Evolutionary conservation across 2,329 filamentous ascomycete species (phyloP).

Genomic region (Plenodomus biglobosus): DNA sequence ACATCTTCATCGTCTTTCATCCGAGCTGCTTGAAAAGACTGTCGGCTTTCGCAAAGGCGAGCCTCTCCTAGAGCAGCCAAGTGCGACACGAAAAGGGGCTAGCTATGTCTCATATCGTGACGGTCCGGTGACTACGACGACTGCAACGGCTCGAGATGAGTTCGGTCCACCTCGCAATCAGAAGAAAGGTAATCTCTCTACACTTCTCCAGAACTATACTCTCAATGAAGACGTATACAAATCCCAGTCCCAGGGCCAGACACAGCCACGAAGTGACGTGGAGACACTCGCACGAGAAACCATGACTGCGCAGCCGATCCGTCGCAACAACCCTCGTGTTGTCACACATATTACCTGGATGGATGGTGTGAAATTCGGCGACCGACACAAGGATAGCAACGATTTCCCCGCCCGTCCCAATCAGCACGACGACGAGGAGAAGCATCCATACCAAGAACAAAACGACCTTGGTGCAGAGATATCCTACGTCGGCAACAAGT

Average conservation of each 20-base stretch:
- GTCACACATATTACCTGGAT: conserved; percentile 65
- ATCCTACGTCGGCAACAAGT: conserved; percentile 61
- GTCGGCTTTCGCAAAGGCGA: conserved; percentile 75
- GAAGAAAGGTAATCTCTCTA: conserved; percentile 29
- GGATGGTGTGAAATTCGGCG: conserved; percentile 64
- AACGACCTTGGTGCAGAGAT: conserved; percentile 60
- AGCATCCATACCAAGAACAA: conserved; percentile 48
- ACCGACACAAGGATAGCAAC: conserved; percentile 30
- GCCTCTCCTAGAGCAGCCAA: conserved; percentile 64
- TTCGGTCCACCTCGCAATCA: conserved; percentile 21
- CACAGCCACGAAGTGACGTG: conserved; percentile 6
- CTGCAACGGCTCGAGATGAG: conserved; percentile 18
- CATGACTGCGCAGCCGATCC: conserved; percentile 54
- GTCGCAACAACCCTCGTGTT: conserved; percentile 52
- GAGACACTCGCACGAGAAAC: conserved; percentile 38
- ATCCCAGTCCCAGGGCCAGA: conserved; percentile 8
- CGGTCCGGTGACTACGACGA: conserved; percentile 24
- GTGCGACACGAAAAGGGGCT: conserved; percentile 79
- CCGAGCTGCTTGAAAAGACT: conserved; percentile 60
- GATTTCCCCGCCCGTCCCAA: conserved; percentile 21
- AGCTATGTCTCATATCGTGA: conserved; percentile 83
- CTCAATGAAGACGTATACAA: conserved; percentile 16
- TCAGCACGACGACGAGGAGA: conserved; percentile 14
- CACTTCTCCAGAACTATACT: conserved; percentile 28
- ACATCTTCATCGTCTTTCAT: conserved; percentile 72